phyloP scores from a whole-genome alignment of 1,284 basidiomycete species.

The Blastosporella zonata region DNA sequence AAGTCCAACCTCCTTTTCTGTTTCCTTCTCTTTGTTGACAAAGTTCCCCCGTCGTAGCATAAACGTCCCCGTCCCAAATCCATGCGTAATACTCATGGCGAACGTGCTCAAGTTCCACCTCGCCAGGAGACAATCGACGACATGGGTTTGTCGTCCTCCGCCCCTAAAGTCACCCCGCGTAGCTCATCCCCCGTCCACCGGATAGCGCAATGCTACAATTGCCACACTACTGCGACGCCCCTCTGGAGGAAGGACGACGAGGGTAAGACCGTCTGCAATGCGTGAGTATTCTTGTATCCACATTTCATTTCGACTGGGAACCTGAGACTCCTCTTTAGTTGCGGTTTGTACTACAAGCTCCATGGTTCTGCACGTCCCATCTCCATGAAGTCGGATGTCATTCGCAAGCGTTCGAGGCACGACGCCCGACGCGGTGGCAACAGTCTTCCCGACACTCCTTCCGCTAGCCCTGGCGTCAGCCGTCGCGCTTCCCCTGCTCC shows the following conservation, averaged over 20 bases:
- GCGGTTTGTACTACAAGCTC: constrained; percentile 63
- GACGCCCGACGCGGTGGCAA: constrained; percentile 57
- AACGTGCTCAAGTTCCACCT: constrained; percentile 58
- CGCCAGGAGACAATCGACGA: constrained; percentile 56
- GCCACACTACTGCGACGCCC: constrained; percentile 87
- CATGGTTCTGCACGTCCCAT: constrained; percentile 79
- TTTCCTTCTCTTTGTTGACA: constrained; percentile 13
- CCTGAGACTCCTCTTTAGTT: constrained; percentile 28
- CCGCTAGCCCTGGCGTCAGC: constrained; percentile 68
- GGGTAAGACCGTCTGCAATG: constrained; percentile 89
- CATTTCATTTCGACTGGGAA: not conserved
- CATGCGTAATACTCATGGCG: constrained; percentile 72
- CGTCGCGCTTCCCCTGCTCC: constrained; percentile 66
- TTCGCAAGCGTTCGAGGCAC: constrained; percentile 77
- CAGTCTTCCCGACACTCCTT: constrained; percentile 56
- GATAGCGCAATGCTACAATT: constrained; percentile 81
- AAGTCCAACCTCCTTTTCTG: constrained; percentile 31
- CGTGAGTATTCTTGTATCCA: constrained; percentile 40
- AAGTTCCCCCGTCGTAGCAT: constrained; percentile 42
- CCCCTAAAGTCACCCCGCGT: constrained; percentile 21
- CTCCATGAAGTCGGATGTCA: constrained; percentile 84
- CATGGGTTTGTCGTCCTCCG: constrained; percentile 40
- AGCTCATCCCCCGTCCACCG: constrained; percentile 24
- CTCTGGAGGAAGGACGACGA: constrained; percentile 90
- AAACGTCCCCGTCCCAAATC: constrained; percentile 81